Conservation (phyloP, 2,329 filamentous ascomycete genomes). For the Colletotrichum eremochloae region DNA sequence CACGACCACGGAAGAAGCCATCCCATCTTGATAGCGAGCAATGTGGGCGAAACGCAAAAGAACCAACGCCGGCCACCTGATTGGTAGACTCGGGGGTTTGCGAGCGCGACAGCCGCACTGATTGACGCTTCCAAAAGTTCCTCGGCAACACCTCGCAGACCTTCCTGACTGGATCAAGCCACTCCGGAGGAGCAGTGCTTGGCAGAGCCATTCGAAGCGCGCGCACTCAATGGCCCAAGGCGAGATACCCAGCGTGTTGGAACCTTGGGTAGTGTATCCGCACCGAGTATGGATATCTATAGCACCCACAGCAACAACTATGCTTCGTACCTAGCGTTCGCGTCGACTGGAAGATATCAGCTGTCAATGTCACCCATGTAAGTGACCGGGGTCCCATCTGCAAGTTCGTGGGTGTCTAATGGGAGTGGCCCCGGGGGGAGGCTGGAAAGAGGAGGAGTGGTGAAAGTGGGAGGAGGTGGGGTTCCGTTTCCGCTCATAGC, state of each 20-base stretch:
- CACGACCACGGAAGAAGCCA: conserved; percentile 19
- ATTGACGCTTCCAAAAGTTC: conserved; percentile 20
- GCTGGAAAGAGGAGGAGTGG: conserved; percentile 9
- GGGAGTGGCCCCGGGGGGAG: conserved; percentile 14
- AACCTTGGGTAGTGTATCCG: not conserved
- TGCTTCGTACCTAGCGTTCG: not conserved
- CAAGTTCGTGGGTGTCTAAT: conserved; percentile 12
- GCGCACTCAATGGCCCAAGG: not conserved
- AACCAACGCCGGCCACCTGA: conserved; percentile 3
- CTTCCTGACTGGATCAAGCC: conserved; percentile 28
- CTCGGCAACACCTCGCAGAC: not conserved
- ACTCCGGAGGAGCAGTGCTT: conserved; percentile 2
- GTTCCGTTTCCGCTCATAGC: conserved; percentile 10
- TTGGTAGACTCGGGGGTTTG: conserved; percentile 5
- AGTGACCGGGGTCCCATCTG: conserved; percentile 16
- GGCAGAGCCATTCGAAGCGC: not conserved
- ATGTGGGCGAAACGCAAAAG: not conserved
- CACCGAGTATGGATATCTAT: too few relatives aligned
- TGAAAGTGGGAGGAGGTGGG: conserved; percentile 5
- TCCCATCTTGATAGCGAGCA: conserved; percentile 24
- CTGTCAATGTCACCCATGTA: conserved; percentile 10
- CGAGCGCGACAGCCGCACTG: conserved; percentile 4
- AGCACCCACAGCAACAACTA: not conserved
- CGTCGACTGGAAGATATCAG: not conserved
- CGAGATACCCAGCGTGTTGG: conserved; percentile 13